Percentiles rank a stretch among this genome's conserved stretches.
Evolutionary conservation across 2,329 filamentous ascomycete genomes (phyloP).

Genomic region (Aspergillus fumigatus): DNA sequence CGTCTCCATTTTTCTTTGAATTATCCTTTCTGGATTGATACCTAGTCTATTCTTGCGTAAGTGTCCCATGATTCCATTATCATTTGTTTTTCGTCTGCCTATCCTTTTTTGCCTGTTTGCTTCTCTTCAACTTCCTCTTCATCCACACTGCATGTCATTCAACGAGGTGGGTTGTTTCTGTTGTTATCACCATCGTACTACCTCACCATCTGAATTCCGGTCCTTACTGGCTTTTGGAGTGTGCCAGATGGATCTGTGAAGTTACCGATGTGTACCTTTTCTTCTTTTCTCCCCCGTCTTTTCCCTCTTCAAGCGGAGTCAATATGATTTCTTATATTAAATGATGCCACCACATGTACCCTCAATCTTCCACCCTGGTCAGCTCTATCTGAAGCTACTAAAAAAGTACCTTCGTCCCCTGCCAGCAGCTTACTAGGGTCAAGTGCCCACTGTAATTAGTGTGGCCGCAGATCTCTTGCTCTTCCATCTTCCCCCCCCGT

Average conservation of each 20-base stretch:
- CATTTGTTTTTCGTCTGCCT: background rate
- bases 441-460: slow-evolving; percentile 4
- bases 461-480: background rate
- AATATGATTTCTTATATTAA: background rate
- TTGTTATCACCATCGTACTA: background rate
- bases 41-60: slow-evolving; percentile 2
- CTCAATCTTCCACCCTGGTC: background rate
- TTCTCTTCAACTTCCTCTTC: background rate
- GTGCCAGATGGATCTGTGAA: background rate
- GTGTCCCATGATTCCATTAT: slow-evolving; percentile 1
- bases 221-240: background rate
- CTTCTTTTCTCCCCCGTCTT: slow-evolving; percentile 1
- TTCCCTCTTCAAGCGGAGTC: slow-evolving; percentile 1
- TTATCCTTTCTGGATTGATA: background rate
- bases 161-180: background rate
- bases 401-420: background rate
- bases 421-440: slow-evolving; percentile 1
- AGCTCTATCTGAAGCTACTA: background rate
- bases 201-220: background rate
- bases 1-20: background rate
- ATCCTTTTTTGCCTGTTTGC: background rate
- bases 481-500: background rate
- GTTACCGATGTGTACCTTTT: background rate
- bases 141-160: background rate
- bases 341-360: background rate